Base-by-base conservation (phyloP, 352 stramenopile genomes). In the Blastocystis sp. region DNA sequence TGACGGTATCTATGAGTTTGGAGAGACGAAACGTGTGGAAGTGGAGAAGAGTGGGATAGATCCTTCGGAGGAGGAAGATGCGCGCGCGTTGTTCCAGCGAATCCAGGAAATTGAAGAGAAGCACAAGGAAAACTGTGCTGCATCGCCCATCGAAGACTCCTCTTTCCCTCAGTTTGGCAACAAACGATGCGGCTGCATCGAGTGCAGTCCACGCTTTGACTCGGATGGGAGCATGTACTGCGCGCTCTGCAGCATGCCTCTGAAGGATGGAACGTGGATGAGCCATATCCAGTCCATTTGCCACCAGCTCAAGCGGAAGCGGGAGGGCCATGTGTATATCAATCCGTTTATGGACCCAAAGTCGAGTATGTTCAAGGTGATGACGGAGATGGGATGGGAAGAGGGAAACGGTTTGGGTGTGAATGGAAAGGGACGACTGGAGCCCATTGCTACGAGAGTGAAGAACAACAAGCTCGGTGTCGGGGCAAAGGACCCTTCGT, bases 331-430 rank as follows among this genome's bases (percentile, higher is more conserved):
- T n/a, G 13, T 33, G 6, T 89, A 85, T 50, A 85, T 85, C n/a
- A 85, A 85, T 69, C 51, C 55, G 19, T 51, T 50, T 55, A 89
- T 89, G 39, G 35, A 62, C 10, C 63, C 67, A 21, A 41, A 29
- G 12, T 89, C 79, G 3, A 62, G 26, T 24, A 55, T 45, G 31
- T 69, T 41, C 37, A 26, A 77, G 9, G 62, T 69, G 67, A 69
- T 89, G 67, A n/a, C 33, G 79, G 62, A 69, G 2, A 80, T 89
- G 67, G 79, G 79, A 10, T 89, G 79, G 79, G 66, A 77, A 31
- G 67, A 89, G 55, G 79, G 67, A 1, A 65, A 79, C 26, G 79
- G 79, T 62, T 29, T 89, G 16, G 79, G 79, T n/a, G 29, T 6
- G 35, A 39, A 78, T 63, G 59, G 60, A 24, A 60, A 62, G 21